Evolutionary conservation across 768 basidiomycete species (phyloP).

Genomic region (Mycena venus): DNA sequence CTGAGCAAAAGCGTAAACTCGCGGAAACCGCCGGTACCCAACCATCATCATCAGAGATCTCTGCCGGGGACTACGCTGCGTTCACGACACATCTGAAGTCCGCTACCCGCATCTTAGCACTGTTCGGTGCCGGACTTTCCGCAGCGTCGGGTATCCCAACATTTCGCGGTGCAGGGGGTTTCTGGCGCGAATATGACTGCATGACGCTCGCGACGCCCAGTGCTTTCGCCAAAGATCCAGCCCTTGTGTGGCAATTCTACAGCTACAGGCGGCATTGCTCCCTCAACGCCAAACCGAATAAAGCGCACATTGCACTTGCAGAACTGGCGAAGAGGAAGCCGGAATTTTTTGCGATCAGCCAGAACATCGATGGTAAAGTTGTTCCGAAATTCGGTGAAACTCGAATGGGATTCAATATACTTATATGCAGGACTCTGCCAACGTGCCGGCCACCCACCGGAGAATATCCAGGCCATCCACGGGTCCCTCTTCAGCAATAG

Average conservation of each 20-base stretch:
- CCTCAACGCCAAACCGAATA: background rate
- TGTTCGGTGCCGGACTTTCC: slow-evolving; percentile 22
- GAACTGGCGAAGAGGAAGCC: slow-evolving; percentile 14
- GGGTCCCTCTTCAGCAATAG: slow-evolving; percentile 16
- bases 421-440: slow-evolving; percentile 7
- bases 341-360: slow-evolving; percentile 10
- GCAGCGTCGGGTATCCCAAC: slow-evolving; percentile 22
- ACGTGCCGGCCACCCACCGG: slow-evolving; percentile 10
- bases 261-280: slow-evolving; percentile 16
- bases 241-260: slow-evolving; percentile 25
- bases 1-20: slow-evolving; percentile 8
- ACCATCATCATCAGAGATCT: background rate
- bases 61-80: background rate
- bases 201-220: slow-evolving; percentile 21
- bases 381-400: too few species aligned
- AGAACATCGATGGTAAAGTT: slow-evolving; percentile 21
- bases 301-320: slow-evolving; percentile 5
- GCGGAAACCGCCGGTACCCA: background rate
- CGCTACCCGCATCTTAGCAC: slow-evolving; percentile 15
- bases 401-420: background rate
- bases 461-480: slow-evolving; percentile 12
- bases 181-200: slow-evolving; percentile 24
- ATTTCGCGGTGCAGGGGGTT: slow-evolving; percentile 19
- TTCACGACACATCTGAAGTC: slow-evolving; percentile 9
- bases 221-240: slow-evolving; percentile 8